Base-by-base conservation (phyloP, 495 filamentous ascomycete species). In the Emericellopsis terricola region DNA sequence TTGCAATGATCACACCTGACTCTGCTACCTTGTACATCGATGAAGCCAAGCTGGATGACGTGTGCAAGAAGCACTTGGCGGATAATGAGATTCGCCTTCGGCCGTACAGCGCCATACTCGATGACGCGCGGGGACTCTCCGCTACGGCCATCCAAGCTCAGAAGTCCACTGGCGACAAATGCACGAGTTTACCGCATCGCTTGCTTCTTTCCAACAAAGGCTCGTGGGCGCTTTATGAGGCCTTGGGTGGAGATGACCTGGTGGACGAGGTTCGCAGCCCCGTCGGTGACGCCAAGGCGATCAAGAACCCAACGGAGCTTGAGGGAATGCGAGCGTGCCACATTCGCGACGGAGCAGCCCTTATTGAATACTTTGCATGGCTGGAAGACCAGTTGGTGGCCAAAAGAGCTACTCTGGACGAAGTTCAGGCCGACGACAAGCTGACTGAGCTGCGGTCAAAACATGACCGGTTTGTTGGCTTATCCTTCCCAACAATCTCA, bases 331-430 rank as follows among this genome's bases (percentile, higher is more conserved):
- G 83, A 37, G 68, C 76, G 18, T 96, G 89, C 47, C 91, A 99
- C 50, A 76, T 94, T 39, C 73, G 91, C 31, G 91, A 99, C 49
- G 91, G 91, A 18, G 91, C 83, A 17, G 87, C 91, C 8, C 54
- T 96, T 36, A 84, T 69, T 28, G 75, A 94, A 49, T 99, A 81
- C 52, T 94, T 99, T 53, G 81, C 91, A 11, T 99, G 91, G 91
- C 63, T 99, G 4, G 87, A 99, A 51, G 73, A 93, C 47, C 74
- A 93, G 43, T 61, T 96, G 13, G 46, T 79, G 38, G 68, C 65
- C 45, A 76, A 86, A 52, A 73, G 75, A 46, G 68, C 70, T 1
- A 68, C 60, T 9, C 49, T 96, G 13, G 84, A 96, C 43, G 91
- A 99, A 50, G 82, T 93, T 15, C 71, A 81, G 38, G 91, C 68